These are phyloP conservation scores for Xanthoconium purpureum DNA, from an alignment of 768 basidiomycete species.

Conservation along the genomic window DNA sequence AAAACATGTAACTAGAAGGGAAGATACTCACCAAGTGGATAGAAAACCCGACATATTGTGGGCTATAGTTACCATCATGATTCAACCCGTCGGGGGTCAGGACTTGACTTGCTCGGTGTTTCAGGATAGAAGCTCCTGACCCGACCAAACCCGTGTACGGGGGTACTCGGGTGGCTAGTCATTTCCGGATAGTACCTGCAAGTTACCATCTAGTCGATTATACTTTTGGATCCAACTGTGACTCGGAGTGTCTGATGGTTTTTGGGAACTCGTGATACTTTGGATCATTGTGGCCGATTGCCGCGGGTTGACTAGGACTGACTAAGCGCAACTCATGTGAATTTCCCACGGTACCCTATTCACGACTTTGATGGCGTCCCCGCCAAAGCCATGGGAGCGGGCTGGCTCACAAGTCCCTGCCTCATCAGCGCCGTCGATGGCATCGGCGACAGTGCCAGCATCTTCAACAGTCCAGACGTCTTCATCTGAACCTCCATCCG, in stretches of 20 bases:
- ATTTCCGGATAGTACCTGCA: too few species aligned
- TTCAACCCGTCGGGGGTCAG: background rate
- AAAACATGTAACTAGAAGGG: too few species aligned
- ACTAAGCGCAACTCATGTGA: background rate
- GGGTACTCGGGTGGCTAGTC: too few species aligned
- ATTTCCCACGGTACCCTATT: slow-evolving; percentile 19
- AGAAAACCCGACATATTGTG: too few species aligned
- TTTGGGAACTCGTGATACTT: background rate
- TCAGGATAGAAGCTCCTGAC: too few species aligned
- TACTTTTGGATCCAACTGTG: background rate
- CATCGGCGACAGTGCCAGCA: slow-evolving; percentile 20
- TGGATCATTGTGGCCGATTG: too few species aligned
- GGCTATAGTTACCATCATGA: too few species aligned
- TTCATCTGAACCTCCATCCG: slow-evolving; percentile 37
- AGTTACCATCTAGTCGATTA: too few species aligned
- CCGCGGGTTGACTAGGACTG: background rate
- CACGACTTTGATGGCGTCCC: slow-evolving; percentile 61
- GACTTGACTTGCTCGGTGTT: too few species aligned
- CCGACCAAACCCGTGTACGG: too few species aligned
- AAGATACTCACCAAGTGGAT: too few species aligned
- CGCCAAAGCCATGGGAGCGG: slow-evolving; percentile 90
- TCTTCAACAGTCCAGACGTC: slow-evolving; percentile 23
- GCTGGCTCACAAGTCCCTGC: slow-evolving; percentile 38
- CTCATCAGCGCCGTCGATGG: slow-evolving; percentile 23
- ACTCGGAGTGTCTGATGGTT: too few species aligned